phyloP scores from a whole-genome alignment of 495 filamentous ascomycete genomes.

The Aspergillus diversus region DNA sequence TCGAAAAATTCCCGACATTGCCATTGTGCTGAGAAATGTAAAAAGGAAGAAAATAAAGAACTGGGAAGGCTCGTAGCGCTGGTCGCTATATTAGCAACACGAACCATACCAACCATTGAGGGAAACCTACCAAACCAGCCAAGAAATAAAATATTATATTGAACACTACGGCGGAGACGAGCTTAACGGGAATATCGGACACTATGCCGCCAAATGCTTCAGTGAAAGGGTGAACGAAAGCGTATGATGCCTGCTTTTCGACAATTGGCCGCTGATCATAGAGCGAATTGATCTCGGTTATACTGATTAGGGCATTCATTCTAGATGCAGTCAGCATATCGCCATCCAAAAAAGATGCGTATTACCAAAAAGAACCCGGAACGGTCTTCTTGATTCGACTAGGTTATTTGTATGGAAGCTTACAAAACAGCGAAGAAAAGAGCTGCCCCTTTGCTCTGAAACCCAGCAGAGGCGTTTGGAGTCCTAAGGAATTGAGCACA shows the following conservation, averaged over 20 bases:
- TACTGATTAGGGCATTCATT: slow-evolving; percentile 56
- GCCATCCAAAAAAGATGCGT: slow-evolving; percentile 48
- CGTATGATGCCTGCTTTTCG: slow-evolving; percentile 66
- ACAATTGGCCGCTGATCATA: slow-evolving; percentile 66
- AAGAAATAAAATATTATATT: slow-evolving; percentile 64
- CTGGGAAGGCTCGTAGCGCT: slow-evolving; percentile 49
- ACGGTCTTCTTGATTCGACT: too few relatives aligned
- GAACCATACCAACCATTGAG: neutral
- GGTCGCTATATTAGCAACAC: slow-evolving; percentile 23
- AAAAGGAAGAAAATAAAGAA: slow-evolving; percentile 69
- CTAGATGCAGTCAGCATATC: slow-evolving; percentile 39
- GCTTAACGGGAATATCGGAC: slow-evolving; percentile 61
- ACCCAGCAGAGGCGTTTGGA: slow-evolving; percentile 60
- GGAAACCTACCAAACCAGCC: slow-evolving; percentile 47
- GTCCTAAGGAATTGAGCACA: slow-evolving; percentile 55
- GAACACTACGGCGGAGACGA: slow-evolving; percentile 52
- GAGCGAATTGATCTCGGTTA: slow-evolving; percentile 63
- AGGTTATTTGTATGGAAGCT: slow-evolving; percentile 39
- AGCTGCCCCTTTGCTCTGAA: slow-evolving; percentile 80
- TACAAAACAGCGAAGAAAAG: slow-evolving; percentile 89
- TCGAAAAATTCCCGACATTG: slow-evolving; percentile 58
- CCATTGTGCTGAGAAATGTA: slow-evolving; percentile 55
- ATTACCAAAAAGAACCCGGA: too few relatives aligned
- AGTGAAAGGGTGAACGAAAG: slow-evolving; percentile 66
- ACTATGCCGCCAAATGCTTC: slow-evolving; percentile 63